Evolutionary conservation across 345 rosid species (phyloP), one percentile per base, ranked within the genome.

Genomic region (Populus tremula): DNA sequence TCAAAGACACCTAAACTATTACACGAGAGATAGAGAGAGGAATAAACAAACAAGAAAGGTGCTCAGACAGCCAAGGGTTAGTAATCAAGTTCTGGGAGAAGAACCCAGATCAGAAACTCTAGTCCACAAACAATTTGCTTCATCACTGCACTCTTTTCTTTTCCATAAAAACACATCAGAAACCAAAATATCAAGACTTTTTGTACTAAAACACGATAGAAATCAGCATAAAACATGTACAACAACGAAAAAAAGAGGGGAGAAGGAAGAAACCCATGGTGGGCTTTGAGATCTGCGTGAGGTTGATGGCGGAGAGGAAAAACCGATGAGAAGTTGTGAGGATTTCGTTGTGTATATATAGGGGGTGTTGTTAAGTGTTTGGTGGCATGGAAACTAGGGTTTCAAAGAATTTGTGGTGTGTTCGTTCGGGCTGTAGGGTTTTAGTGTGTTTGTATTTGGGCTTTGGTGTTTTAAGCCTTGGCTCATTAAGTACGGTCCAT

Each of bases 21-120:
- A 6, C 27, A 23, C 14, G 8, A 68, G 8, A 23, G 39, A 8
- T 17, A 3, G 6, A 1, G 16, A 1, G 8, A 17, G 45, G 6
- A 23, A 16, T 3, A 20, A 25, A 8, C 5, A 9, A 39, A 38
- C 4, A 43, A 20, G 41, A 63, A 65, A n/a, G 0, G 77, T 88
- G 93, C 98, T 96, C 98, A 96, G 98, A 93, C 98, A 96, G 99
- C 99, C 97, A 93, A 96, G 99, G 99, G 98, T 84, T 90, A 85
- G 74, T 96, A 97, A 83, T 96, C 99, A 93, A 87, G 78, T 88
- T 78, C 86, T 62, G 85, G 86, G 89, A 63, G 63, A 63, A 81
- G 80, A 84, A 56, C 90, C 90, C 89, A 86, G 88, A 93, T 96
- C 99, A 78, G 99, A 93, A 93, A 93, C 99, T 93, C 97, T 93